phyloP scores from a whole-genome alignment of 306 rosid species.

The Dalbergia cultrata region DNA sequence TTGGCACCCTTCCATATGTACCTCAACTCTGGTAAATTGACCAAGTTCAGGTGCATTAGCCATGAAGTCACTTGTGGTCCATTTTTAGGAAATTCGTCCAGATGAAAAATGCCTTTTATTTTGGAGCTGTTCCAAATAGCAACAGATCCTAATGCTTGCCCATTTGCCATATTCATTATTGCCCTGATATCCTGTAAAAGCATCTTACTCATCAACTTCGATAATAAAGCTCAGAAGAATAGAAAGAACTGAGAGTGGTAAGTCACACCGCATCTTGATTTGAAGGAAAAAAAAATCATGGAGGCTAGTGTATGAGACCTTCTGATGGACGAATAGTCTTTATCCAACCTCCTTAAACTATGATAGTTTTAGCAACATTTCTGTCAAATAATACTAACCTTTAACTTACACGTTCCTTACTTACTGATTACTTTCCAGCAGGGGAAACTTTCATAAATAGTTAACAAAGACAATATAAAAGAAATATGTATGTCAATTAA shows the following conservation, averaged over 20 bases:
- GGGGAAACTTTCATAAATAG: neutral
- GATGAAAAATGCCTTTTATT: slow-evolving; percentile 25
- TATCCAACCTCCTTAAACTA: neutral
- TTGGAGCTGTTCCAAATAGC: neutral
- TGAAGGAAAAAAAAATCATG: too few relatives aligned
- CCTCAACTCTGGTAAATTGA: neutral
- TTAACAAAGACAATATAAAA: too few relatives aligned
- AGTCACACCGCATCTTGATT: neutral
- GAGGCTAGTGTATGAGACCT: too few relatives aligned
- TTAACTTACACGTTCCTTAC: neutral
- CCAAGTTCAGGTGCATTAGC: neutral
- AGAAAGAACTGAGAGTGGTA: too few relatives aligned
- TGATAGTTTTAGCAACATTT: neutral
- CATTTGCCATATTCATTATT: neutral
- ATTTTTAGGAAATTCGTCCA: neutral
- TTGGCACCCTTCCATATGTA: slow-evolving; percentile 30
- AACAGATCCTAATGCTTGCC: neutral
- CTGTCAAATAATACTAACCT: neutral
- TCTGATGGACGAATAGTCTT: too few relatives aligned
- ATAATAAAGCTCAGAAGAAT: neutral
- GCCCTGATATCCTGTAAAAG: slow-evolving; percentile 12
- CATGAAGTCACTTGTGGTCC: neutral
- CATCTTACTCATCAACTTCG: slow-evolving; percentile 1
- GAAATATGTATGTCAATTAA: neutral
- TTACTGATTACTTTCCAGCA: neutral